These are phyloP conservation scores for Gautieria morchelliformis DNA, from an alignment of 768 basidiomycete species.

Conservation along the genomic window DNA sequence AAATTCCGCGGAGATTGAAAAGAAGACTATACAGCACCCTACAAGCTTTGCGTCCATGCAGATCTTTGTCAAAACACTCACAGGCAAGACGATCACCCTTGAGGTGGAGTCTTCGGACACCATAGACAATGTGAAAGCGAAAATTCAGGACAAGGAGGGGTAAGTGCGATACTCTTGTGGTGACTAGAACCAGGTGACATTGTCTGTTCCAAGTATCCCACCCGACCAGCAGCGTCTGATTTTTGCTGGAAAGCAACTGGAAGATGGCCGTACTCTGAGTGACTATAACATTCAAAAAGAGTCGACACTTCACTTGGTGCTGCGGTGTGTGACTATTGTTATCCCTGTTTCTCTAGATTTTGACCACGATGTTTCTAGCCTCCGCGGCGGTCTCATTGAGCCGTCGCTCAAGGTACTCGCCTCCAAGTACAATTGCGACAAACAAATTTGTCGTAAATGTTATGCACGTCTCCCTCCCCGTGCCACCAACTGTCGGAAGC, in stretches of 20 bases:
- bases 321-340: constrained; percentile 31
- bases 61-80: constrained; percentile 85
- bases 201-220: constrained; percentile 50
- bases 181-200: neutral
- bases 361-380: constrained; percentile 37
- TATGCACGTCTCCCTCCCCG: constrained; percentile 99
- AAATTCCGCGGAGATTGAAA: too few species aligned
- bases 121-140: too few species aligned
- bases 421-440: constrained; percentile 97
- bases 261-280: constrained; percentile 91
- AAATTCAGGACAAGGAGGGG: constrained; percentile 79
- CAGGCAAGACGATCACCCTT: too few species aligned
- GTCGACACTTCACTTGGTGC: constrained; percentile 94
- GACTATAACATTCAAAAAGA: constrained; percentile 99
- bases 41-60: constrained; percentile 32
- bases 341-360: constrained; percentile 3
- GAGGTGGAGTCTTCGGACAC: too few species aligned
- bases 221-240: constrained; percentile 94
- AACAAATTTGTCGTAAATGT: constrained; percentile 99
- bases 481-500: constrained; percentile 98
- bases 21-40: constrained; percentile 6
- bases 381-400: constrained; percentile 98
- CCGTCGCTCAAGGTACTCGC: constrained; percentile 97
- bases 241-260: constrained; percentile 97
- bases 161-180: constrained; percentile 23